Conservation (phyloP, 768 basidiomycete species). For the Rubroboletus satanas region DNA sequence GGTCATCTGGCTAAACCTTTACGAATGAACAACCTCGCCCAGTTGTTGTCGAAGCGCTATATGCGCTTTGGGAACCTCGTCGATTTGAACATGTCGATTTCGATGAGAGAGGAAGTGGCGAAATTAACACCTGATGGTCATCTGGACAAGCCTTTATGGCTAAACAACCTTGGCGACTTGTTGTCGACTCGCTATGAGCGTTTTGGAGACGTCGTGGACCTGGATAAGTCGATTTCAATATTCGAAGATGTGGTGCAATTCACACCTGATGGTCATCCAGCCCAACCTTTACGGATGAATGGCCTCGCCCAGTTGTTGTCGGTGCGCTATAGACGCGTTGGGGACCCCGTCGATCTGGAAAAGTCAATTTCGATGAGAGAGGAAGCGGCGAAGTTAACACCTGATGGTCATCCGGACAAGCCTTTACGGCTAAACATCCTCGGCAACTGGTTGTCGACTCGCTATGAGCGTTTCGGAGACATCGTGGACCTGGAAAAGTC, state of each 20-base stretch:
- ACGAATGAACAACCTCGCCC: background rate
- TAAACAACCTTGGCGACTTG: background rate
- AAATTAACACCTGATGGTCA: background rate
- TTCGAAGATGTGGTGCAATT: background rate
- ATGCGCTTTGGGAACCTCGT: too few relatives aligned
- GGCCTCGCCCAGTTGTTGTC: too few relatives aligned
- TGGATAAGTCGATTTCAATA: too few relatives aligned
- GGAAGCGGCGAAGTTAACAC: background rate
- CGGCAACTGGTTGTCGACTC: background rate
- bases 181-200: background rate
- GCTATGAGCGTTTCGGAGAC: background rate
- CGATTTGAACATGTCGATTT: too few relatives aligned
- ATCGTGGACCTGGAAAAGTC: background rate
- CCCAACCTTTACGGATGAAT: too few relatives aligned
- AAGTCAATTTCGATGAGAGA: too few relatives aligned
- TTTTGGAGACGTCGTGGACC: background rate
- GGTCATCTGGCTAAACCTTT: background rate
- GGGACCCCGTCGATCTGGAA: too few relatives aligned
- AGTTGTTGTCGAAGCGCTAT: background rate
- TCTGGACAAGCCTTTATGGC: background rate
- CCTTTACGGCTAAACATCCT: background rate
- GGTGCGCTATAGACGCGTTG: too few relatives aligned
- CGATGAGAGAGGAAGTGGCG: background rate
- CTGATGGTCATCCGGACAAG: background rate
- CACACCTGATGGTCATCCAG: background rate